Evolutionary conservation across 2,329 filamentous ascomycete species (phyloP), one percentile per base, ranked within the genome.

Genomic region (Sclerotinia spermophila): DNA sequence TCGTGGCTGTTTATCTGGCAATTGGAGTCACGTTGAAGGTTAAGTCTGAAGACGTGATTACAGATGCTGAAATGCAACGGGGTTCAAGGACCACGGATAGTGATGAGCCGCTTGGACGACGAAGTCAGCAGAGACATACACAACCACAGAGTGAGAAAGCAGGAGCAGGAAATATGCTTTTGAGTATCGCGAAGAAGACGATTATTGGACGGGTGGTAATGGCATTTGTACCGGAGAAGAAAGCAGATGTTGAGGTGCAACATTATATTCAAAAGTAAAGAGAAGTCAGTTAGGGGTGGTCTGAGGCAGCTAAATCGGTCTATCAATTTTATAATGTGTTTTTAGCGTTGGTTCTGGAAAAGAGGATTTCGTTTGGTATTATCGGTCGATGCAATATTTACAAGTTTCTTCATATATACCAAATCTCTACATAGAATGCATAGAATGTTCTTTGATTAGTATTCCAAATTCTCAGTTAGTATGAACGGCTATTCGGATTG

Each of bases 1-100:
- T 85, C 30, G 81, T 86, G 3, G 59, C 80, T 6, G 79, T 84
- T 51, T 82, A 82, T 55, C 80, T 83, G 71, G 73, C 68, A 3
- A 73, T 83, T 15, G 83, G 84, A 0, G 72, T 84, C 66, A 82
- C 79, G 3, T 75, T 85, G 60, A 73, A 77, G 33, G 78, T 78
- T 44, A 58, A 73, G 17, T 45, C 68, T 5, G 71, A 73, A 67
- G 48, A 56, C 15, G 15, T 40, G 21, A 24, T 40, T 42, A 44
- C 24, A 15, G 30, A 68, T 2, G 6, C 40, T 2, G 68, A n/a
- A 21, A 21, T 40, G 2, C 51, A 67, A 65, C 38, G 13, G 21
- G 5, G 24, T 69, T 40, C 45, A 35, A 7, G 38, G 11, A 58
- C 24, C 7, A 35, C 59, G 10, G 68, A 42, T 15, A 56, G 60